These are phyloP conservation scores for Fraxinus platypoda DNA, from an alignment of 305 asterid species.

Conservation along the genomic window DNA sequence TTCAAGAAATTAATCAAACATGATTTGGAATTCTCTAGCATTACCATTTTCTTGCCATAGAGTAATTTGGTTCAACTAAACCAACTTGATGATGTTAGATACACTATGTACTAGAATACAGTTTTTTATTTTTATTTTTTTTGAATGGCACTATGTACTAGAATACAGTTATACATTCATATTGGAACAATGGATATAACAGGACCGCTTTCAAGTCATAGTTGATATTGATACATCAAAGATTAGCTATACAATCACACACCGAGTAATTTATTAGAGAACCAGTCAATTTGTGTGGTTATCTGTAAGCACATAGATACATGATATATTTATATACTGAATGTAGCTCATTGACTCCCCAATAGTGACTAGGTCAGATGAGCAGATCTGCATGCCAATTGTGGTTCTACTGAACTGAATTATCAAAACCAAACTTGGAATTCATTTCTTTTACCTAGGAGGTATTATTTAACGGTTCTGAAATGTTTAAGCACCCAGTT, in stretches of 20 bases:
- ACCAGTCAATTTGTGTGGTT: background rate
- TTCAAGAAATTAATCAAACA: background rate
- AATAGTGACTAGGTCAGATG: background rate
- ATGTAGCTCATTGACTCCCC: background rate
- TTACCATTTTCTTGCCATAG: background rate
- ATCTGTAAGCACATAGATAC: background rate
- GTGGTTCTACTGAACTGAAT: slow-evolving; percentile 10
- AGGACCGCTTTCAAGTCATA: background rate
- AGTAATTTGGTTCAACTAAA: background rate
- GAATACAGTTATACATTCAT: background rate
- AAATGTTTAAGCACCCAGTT: background rate
- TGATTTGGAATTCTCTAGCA: background rate
- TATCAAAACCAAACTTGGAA: background rate
- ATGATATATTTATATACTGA: background rate
- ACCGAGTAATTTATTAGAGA: background rate
- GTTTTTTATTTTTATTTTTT: no score
- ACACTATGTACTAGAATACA: background rate
- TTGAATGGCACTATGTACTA: background rate
- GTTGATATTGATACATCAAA: background rate
- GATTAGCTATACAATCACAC: background rate
- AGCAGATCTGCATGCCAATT: slow-evolving; percentile 15
- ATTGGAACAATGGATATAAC: background rate
- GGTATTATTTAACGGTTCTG: slow-evolving; percentile 18
- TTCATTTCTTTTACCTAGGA: background rate
- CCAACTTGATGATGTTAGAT: background rate